Evolutionary conservation across 345 rosid species (phyloP).

Genomic region (Litchi chinensis): DNA sequence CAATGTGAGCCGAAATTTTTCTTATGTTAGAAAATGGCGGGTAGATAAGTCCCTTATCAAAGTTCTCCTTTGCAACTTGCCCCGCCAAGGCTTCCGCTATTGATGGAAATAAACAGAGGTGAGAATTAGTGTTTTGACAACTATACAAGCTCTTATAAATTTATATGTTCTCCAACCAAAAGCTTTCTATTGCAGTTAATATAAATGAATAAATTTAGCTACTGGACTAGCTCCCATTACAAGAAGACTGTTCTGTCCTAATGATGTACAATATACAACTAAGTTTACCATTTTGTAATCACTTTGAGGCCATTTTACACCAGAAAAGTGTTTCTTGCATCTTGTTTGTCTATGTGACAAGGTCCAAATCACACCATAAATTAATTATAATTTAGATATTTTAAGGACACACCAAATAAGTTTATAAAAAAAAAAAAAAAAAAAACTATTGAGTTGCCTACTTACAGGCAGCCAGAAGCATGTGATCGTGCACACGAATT

Average conservation of each 20-base stretch:
- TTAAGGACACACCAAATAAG: conserved; percentile 5
- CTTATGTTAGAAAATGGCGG: conserved; percentile 84
- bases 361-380: too few relatives aligned
- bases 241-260: background rate
- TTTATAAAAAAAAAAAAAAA: background rate
- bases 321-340: background rate
- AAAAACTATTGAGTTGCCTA: background rate
- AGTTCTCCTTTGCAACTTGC: conserved; percentile 71
- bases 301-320: background rate
- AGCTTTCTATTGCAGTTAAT: background rate
- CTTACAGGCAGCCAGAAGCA: conserved; percentile 94
- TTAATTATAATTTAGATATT: background rate
- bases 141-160: background rate
- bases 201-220: background rate
- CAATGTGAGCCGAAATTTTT: conserved; percentile 88
- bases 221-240: background rate
- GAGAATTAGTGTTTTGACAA: conserved; percentile 1
- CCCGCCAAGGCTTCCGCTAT: conserved; percentile 90
- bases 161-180: background rate
- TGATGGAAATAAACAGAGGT: conserved; percentile 4
- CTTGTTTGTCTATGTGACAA: too few relatives aligned
- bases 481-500: conserved; percentile 74
- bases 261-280: background rate
- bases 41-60: conserved; percentile 77
- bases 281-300: background rate